Conservation (phyloP, 257 asterid genomes). For the Nicotiana tabacum region DNA sequence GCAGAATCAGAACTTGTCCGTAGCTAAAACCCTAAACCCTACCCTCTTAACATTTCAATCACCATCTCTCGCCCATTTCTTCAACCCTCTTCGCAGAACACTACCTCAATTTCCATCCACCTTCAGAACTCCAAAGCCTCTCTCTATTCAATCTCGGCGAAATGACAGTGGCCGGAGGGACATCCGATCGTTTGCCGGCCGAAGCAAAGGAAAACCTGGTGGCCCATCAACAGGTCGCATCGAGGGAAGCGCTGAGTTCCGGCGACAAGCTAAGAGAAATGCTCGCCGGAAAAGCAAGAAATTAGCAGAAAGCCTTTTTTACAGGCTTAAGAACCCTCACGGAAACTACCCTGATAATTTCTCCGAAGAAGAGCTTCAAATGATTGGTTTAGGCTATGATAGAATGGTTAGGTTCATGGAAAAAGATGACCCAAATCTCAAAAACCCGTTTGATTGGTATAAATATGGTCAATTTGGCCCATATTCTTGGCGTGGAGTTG, state of each 20-base stretch:
- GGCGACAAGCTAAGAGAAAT: conserved; percentile 60
- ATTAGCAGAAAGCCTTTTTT: conserved; percentile 68
- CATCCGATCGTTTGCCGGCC: conserved; percentile 65
- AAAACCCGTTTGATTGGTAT: conserved; percentile 94
- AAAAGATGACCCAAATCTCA: conserved; percentile 85
- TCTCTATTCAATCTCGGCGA: conserved; percentile 23
- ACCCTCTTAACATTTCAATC: conserved; percentile 13
- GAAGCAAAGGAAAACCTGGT: conserved; percentile 70
- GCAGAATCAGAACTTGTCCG: conserved; percentile 45
- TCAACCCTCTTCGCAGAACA: conserved; percentile 40
- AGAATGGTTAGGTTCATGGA: conserved; percentile 89
- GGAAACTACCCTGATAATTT: conserved; percentile 79
- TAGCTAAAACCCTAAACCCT: conserved; percentile 56
- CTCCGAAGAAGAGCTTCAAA: conserved; percentile 76
- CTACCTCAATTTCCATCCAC: conserved; percentile 11
- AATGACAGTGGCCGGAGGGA: conserved; percentile 39
- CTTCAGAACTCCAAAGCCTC: conserved; percentile 19
- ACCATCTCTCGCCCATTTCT: conserved; percentile 22
- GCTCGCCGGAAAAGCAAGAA: conserved; percentile 69
- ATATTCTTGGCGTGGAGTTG: conserved; percentile 96
- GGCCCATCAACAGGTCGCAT: conserved; percentile 56
- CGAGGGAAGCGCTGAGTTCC: conserved; percentile 70
- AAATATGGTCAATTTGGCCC: conserved; percentile 95
- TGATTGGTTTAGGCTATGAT: conserved; percentile 95
- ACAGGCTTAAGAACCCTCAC: conserved; percentile 77